Evolutionary conservation across 2,329 filamentous ascomycete species (phyloP).

Genomic region (Trichoderma koningii): DNA sequence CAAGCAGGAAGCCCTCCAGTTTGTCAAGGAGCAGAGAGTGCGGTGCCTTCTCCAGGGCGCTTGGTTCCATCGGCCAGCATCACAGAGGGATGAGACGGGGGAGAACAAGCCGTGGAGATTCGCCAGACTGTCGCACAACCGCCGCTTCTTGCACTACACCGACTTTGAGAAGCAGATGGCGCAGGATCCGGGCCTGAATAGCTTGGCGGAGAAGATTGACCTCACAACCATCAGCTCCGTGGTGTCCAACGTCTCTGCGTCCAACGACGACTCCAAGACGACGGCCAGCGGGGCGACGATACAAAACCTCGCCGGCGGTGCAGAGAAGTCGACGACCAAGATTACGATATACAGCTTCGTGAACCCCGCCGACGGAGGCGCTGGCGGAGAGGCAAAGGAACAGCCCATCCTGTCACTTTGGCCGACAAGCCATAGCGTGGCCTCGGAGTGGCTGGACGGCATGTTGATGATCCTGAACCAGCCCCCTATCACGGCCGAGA

Average conservation of each 20-base stretch:
- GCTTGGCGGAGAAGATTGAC: conserved; percentile 79
- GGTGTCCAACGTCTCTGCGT: conserved; percentile 83
- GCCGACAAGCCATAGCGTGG: conserved; percentile 76
- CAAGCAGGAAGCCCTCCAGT: conserved; percentile 87
- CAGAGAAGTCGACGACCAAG: conserved; percentile 66
- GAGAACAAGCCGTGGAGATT: conserved; percentile 72
- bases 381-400: conserved; percentile 55
- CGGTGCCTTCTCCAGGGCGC: conserved; percentile 83
- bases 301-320: conserved; percentile 39
- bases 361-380: conserved; percentile 44
- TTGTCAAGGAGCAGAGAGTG: conserved; percentile 95
- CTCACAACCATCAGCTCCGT: conserved; percentile 87
- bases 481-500: conserved; percentile 94
- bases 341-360: conserved; percentile 85
- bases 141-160: conserved; percentile 85
- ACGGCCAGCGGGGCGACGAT: conserved; percentile 47
- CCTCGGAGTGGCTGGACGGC: conserved; percentile 96
- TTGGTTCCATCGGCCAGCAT: conserved; percentile 70
- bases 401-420: conserved; percentile 78
- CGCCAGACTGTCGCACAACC: conserved; percentile 85
- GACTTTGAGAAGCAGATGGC: conserved; percentile 71
- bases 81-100: conserved; percentile 39
- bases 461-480: conserved; percentile 93
- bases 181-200: conserved; percentile 70
- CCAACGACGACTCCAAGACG: conserved; percentile 54